Evolutionary conservation across 345 rosid species (phyloP).

Genomic region (Bruguiera parviflora): DNA sequence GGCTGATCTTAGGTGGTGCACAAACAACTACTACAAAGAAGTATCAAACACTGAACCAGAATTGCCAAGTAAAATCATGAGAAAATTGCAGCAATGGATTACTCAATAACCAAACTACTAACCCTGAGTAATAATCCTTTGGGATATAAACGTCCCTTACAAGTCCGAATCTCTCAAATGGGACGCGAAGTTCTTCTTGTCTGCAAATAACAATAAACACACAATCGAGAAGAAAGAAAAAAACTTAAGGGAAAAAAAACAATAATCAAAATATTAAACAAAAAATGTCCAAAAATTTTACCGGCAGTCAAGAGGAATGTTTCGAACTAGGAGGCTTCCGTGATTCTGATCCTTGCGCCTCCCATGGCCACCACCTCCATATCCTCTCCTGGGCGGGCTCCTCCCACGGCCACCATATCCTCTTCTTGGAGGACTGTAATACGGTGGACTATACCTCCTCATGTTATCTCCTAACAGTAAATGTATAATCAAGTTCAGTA

Average conservation of each 20-base stretch:
- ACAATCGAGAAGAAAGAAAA: background rate
- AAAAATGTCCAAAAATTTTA: constrained; percentile 16
- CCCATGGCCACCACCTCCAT: constrained; percentile 58
- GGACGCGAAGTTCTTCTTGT: constrained; percentile 78
- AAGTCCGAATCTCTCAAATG: constrained; percentile 83
- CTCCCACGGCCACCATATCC: constrained; percentile 73
- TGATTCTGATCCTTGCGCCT: constrained; percentile 68
- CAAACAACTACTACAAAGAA: background rate
- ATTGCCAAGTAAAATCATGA: background rate
- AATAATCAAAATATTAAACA: background rate
- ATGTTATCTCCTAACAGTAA: constrained; percentile 32
- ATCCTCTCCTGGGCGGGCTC: constrained; percentile 73
- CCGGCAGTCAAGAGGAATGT: constrained; percentile 95
- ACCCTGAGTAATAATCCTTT: constrained; percentile 91
- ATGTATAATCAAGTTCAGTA: background rate
- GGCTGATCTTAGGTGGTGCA: too few species aligned
- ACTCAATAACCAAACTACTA: constrained; percentile 19
- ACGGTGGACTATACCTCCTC: constrained; percentile 87
- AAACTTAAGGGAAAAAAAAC: background rate
- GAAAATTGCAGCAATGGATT: background rate
- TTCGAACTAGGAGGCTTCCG: constrained; percentile 90
- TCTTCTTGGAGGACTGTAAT: constrained; percentile 90
- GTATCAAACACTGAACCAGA: background rate
- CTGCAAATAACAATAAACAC: constrained; percentile 35
- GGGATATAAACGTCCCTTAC: constrained; percentile 95